Conservation (phyloP, 345 rosid genomes). For the Citrus unshiu region DNA sequence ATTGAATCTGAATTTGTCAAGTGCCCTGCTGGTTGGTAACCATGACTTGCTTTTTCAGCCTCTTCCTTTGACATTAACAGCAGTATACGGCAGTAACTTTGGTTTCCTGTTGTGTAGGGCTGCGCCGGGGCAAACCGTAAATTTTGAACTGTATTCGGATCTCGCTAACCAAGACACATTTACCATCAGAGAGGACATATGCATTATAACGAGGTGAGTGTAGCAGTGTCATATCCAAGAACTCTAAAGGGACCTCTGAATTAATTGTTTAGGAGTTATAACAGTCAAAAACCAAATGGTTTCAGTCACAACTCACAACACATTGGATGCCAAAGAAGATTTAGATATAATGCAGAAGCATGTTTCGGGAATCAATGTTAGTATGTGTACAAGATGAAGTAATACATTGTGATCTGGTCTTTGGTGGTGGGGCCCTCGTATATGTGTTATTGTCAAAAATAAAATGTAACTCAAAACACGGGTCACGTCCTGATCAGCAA, state of each 20-base stretch:
- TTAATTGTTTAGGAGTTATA: not conserved
- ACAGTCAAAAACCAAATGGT: not conserved
- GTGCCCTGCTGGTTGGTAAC: not conserved
- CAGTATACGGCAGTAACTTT: not conserved
- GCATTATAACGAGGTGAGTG: constrained; percentile 16
- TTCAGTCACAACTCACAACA: not conserved
- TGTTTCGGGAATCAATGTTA: not conserved
- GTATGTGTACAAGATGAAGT: not conserved
- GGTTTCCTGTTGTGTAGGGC: constrained; percentile 18
- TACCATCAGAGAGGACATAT: not conserved
- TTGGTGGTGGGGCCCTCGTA: not conserved
- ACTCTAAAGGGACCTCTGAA: not conserved
- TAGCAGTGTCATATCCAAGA: not conserved
- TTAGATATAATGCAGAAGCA: not conserved
- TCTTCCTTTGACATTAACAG: not conserved
- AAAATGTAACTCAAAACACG: not conserved
- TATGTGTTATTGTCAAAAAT: not conserved
- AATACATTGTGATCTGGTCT: not conserved
- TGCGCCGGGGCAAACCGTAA: not conserved
- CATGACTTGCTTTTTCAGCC: not conserved
- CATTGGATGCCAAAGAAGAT: not conserved
- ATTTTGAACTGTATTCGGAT: constrained; percentile 1
- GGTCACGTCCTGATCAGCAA: too few species aligned
- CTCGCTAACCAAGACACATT: not conserved
- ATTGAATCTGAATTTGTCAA: not conserved